Percentiles rank a stretch among this genome's conserved stretches.
phyloP scores from a whole-genome alignment of 2,329 filamentous ascomycete species.

The Pseudopyricularia javanii region DNA sequence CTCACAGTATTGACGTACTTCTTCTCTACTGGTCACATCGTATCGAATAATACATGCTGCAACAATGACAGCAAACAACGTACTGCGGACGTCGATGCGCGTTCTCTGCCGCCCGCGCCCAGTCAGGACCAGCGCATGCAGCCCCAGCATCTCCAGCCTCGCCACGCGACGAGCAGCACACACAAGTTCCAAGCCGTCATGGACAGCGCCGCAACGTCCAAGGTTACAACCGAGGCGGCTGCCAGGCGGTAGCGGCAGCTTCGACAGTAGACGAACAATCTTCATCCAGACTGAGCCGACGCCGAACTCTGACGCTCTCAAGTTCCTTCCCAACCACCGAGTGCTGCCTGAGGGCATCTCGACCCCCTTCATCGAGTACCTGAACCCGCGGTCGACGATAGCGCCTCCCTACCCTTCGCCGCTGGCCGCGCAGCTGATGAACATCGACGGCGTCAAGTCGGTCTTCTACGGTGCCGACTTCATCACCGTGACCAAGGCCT shows the following conservation, averaged over 20 bases:
- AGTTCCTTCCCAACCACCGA: constrained; percentile 85
- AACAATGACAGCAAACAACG: constrained; percentile 13
- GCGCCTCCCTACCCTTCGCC: constrained; percentile 83
- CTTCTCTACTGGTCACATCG: too few relatives aligned
- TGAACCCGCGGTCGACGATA: constrained; percentile 77
- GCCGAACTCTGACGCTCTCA: constrained; percentile 89
- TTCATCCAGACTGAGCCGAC: constrained; percentile 97
- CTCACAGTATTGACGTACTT: neutral
- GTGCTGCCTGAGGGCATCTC: constrained; percentile 65
- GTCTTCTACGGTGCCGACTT: constrained; percentile 94
- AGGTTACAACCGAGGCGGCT: constrained; percentile 7
- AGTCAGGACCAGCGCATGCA: neutral
- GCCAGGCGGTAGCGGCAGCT: constrained; percentile 8
- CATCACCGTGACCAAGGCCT: constrained; percentile 89
- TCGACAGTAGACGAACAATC: constrained; percentile 53
- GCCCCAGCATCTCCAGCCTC: constrained; percentile 8
- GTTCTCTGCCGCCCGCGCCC: constrained; percentile 8
- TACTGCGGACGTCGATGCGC: constrained; percentile 8
- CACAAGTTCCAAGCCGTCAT: constrained; percentile 8
- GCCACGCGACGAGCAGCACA: constrained; percentile 16
- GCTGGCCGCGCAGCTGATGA: constrained; percentile 79
- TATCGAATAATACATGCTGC: too few relatives aligned
- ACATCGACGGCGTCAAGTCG: constrained; percentile 85
- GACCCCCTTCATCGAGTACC: constrained; percentile 80
- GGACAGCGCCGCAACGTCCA: constrained; percentile 13